These are phyloP conservation scores for Kwoniella bestiolae DNA, from an alignment of 768 basidiomycete genomes.

Conservation along the genomic window DNA sequence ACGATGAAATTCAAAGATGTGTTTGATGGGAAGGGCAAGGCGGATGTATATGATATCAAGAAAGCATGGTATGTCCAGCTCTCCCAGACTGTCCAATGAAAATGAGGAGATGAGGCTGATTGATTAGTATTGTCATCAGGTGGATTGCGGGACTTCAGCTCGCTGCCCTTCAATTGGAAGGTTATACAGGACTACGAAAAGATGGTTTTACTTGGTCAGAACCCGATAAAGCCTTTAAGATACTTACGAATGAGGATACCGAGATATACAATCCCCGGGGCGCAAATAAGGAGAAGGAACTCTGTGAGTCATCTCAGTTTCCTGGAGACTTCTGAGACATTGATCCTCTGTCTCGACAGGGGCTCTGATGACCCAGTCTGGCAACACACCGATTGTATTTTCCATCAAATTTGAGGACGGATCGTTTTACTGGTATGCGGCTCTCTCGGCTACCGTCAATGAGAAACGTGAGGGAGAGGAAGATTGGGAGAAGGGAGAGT, in stretches of 20 bases:
- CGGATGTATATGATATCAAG: not conserved
- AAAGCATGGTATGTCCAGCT: not conserved
- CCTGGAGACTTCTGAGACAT: too few relatives aligned
- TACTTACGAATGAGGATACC: not conserved
- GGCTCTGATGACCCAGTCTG: not conserved
- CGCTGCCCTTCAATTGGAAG: not conserved
- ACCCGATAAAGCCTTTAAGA: not conserved
- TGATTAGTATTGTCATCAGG: not conserved
- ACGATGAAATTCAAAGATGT: not conserved
- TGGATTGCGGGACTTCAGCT: not conserved
- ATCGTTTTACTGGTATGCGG: not conserved
- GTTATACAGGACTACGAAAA: not conserved
- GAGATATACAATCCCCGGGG: not conserved
- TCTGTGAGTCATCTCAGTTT: too few relatives aligned
- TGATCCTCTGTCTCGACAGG: not conserved
- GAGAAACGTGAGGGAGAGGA: not conserved
- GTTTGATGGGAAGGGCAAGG: not conserved
- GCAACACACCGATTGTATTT: not conserved
- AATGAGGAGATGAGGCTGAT: not conserved
- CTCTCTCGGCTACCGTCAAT: not conserved
- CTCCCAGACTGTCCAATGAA: not conserved
- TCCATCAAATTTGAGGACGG: not conserved
- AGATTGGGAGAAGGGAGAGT: not conserved
- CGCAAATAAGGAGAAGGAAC: not conserved
- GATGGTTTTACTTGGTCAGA: not conserved